Evolutionary conservation across 2,329 filamentous ascomycete species (phyloP).

Genomic region (Ilyonectria destructans): DNA sequence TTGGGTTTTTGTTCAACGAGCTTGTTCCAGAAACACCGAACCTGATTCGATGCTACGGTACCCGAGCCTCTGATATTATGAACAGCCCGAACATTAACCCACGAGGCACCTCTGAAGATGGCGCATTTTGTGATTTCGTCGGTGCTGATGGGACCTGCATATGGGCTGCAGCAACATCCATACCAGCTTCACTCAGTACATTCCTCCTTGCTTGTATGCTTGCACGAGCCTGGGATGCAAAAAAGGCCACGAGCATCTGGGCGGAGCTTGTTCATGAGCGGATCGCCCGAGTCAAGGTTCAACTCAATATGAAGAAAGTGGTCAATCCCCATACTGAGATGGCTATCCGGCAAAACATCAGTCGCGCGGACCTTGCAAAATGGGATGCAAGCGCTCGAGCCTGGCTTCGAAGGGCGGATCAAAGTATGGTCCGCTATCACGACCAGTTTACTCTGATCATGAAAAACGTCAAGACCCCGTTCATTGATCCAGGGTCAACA

Average conservation of each 20-base stretch:
- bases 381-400: constrained; percentile 32
- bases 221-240: constrained; percentile 16
- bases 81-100: constrained; percentile 14
- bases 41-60: constrained; percentile 19
- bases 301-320: constrained; percentile 21
- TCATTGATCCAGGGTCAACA: constrained; percentile 11
- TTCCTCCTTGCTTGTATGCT: constrained; percentile 32
- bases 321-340: neutral
- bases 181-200: neutral
- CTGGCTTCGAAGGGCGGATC: constrained; percentile 27
- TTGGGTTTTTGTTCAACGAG: constrained; percentile 23
- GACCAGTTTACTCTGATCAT: constrained; percentile 28
- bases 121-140: constrained; percentile 21
- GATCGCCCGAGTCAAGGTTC: constrained; percentile 12
- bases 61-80: constrained; percentile 18
- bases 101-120: constrained; percentile 6
- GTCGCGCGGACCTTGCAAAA: constrained; percentile 13
- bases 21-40: constrained; percentile 17
- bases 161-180: constrained; percentile 31
- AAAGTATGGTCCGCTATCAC: constrained; percentile 19
- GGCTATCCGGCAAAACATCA: constrained; percentile 22
- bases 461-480: constrained; percentile 26
- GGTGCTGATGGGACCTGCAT: constrained; percentile 20
- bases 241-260: constrained; percentile 21
- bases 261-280: constrained; percentile 23